phyloP scores from a whole-genome alignment of 2,329 filamentous ascomycete species.

The Aspergillus sp. region DNA sequence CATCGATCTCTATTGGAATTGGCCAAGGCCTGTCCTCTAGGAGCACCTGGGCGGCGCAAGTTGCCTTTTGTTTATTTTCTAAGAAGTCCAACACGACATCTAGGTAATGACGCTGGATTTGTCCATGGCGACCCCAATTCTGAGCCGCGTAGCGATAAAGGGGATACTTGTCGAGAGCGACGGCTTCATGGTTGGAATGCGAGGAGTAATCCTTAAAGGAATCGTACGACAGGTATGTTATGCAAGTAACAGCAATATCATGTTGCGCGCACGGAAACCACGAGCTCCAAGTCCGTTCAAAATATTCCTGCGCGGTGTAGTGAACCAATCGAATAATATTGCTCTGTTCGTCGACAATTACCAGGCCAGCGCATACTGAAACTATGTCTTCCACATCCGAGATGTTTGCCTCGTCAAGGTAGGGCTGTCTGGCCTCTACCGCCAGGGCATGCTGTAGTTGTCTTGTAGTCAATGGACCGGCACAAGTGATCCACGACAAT shows the following conservation, averaged over 20 bases:
- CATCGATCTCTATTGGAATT: not conserved
- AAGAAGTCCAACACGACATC: constrained; percentile 4
- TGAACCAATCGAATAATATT: constrained; percentile 32
- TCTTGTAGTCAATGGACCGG: constrained; percentile 30
- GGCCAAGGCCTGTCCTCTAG: not conserved
- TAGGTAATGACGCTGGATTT: not conserved
- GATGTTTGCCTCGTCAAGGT: constrained; percentile 38
- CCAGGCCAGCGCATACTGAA: constrained; percentile 32
- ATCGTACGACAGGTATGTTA: constrained; percentile 25
- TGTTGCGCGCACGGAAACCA: constrained; percentile 20
- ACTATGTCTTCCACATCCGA: constrained; percentile 25
- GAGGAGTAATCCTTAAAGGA: constrained; percentile 6
- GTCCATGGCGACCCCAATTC: constrained; percentile 19
- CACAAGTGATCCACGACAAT: constrained; percentile 44
- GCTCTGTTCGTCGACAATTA: constrained; percentile 29
- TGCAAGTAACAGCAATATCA: constrained; percentile 19
- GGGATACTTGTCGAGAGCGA: constrained; percentile 3
- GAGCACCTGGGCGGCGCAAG: not conserved
- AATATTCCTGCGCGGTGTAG: constrained; percentile 33
- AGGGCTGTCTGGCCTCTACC: constrained; percentile 24
- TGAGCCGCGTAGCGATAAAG: constrained; percentile 19
- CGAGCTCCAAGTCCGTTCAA: constrained; percentile 17
- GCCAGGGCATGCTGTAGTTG: constrained; percentile 48
- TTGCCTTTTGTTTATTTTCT: not conserved
- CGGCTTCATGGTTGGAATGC: not conserved